phyloP scores from a whole-genome alignment of 73 alveolate genomes.

The Paramecium sonneborni region DNA sequence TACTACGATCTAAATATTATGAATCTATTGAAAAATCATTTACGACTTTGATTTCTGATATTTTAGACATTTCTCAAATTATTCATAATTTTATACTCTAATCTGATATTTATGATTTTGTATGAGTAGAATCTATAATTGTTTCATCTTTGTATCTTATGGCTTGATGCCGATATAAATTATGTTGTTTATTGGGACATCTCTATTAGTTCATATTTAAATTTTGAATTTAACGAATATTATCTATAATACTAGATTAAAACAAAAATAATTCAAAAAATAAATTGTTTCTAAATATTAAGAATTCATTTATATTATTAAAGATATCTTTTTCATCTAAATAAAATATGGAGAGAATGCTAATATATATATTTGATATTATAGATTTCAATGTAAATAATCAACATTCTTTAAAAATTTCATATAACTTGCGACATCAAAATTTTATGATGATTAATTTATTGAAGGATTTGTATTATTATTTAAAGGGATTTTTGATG shows the following conservation, averaged over 20 bases:
- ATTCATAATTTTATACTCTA: not conserved
- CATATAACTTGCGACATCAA: not conserved
- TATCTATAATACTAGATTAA: not conserved
- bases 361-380: too few species aligned
- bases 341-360: not conserved
- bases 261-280: not conserved
- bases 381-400: not conserved
- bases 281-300: not conserved
- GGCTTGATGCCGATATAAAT: constrained; percentile 14
- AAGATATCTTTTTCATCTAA: not conserved
- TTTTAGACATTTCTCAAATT: not conserved
- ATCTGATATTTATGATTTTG: not conserved
- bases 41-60: constrained; percentile 28
- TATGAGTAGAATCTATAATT: not conserved
- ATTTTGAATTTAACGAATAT: constrained; percentile 32
- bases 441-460: not conserved
- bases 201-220: not conserved
- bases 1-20: constrained; percentile 5
- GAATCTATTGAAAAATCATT: constrained; percentile 42
- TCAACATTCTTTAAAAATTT: constrained; percentile 3
- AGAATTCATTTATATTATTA: too few species aligned
- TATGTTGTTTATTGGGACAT: not conserved
- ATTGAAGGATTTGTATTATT: not conserved
- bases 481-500: not conserved
- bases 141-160: not conserved